Base-by-base conservation (phyloP, 164 flowering plant species). In the Akebia trifoliata region DNA sequence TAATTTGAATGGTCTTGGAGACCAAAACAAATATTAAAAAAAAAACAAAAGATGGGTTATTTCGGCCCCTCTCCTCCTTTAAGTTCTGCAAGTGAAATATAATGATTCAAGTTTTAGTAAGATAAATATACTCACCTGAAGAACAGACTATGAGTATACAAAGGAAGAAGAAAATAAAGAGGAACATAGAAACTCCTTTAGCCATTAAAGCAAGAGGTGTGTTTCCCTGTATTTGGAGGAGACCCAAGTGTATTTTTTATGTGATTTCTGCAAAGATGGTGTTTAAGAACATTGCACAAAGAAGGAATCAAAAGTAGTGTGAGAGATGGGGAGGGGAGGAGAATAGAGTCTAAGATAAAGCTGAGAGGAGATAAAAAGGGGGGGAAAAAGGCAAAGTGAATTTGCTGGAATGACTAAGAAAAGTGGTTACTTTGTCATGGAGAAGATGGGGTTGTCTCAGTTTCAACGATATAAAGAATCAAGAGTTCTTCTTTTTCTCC, bases 121-220 rank as follows among this genome's bases (percentile, higher is more conserved):
- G n/a, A n/a, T n/a, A 43, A 63, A 0, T 43, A 31, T 12, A 35
- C 75, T 64, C 55, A 72, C 87, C 87, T 63, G 81, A 68, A 52
- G 66, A 63, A 63, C 65, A 70, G 61, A 60, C 6, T 43, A 60
- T 14, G 72, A 69, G 61, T 31, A 63, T 67, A 51, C 39, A 68
- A 25, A 73, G 26, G 49, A 17, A 32, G 10, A 57, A 34, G 43
- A 39, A 48, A 62, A 71, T 24, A 57, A 70, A 40, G 75, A 70
- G 22, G 67, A 40, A 18, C 44, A 48, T 50, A 12, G 69, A 67
- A 66, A 65, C 64, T 54, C 35, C 34, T 40, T 34, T 57, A 20
- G 80, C 83, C 84, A 80, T 79, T 38, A 40, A 25, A 46, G 31
- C 36, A 59, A 25, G 58, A 60, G 42, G 24, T 14, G 38, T 53